These are phyloP conservation scores for Mimosa bimucronata DNA, from an alignment of 306 rosid genomes.

Conservation along the genomic window DNA sequence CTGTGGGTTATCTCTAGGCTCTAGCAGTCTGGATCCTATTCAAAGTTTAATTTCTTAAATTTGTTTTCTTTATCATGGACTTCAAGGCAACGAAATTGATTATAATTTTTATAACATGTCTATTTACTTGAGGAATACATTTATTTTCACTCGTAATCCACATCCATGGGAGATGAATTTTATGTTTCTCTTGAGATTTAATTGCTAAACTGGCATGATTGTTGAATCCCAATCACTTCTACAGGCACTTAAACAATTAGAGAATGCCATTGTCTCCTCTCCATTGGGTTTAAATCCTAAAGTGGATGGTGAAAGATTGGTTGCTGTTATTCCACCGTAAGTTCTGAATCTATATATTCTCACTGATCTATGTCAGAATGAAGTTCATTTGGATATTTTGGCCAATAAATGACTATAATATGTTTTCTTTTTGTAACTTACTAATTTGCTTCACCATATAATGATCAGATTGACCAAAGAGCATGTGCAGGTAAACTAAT, in stretches of 20 bases:
- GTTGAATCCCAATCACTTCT: constrained; percentile 36
- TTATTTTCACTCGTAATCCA: constrained; percentile 6
- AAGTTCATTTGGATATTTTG: constrained; percentile 31
- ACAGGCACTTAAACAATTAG: constrained; percentile 77
- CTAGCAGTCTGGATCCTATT: neutral
- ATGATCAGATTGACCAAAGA: constrained; percentile 88
- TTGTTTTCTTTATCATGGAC: neutral
- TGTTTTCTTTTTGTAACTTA: constrained; percentile 25
- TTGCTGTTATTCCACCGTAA: constrained; percentile 96
- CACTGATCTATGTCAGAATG: constrained; percentile 19
- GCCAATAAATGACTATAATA: constrained; percentile 22
- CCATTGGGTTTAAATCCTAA: constrained; percentile 87
- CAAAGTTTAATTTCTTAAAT: neutral
- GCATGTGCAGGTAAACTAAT: constrained; percentile 75
- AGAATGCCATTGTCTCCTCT: constrained; percentile 82
- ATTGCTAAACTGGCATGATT: constrained; percentile 19
- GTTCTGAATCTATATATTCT: constrained; percentile 39
- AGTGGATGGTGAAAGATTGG: constrained; percentile 82
- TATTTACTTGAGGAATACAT: neutral
- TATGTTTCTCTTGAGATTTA: constrained; percentile 8
- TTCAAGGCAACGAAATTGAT: neutral
- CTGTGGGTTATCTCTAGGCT: neutral
- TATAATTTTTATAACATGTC: neutral
- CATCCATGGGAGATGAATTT: constrained; percentile 6
- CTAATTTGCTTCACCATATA: constrained; percentile 37